Percentiles rank a stretch among this genome's conserved stretches.
Evolutionary conservation across 495 filamentous ascomycete species (phyloP).

Genomic region (Wilcoxina mikolae): DNA sequence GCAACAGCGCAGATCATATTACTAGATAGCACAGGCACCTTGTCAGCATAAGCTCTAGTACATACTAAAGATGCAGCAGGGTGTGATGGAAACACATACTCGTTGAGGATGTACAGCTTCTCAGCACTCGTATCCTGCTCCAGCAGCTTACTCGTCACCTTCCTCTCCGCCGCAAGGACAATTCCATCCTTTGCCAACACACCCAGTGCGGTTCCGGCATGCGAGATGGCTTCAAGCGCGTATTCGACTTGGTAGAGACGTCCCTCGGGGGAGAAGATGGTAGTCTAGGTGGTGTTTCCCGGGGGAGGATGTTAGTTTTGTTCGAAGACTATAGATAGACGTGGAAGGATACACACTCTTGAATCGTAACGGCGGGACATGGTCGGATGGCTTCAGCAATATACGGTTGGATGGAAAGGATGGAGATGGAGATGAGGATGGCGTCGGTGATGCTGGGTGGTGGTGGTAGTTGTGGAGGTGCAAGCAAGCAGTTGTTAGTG

Average conservation of each 20-base stretch:
- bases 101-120: constrained; percentile 98
- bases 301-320: background rate
- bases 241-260: constrained; percentile 99
- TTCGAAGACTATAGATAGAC: constrained; percentile 2
- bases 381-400: constrained; percentile 25
- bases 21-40: constrained; percentile 34
- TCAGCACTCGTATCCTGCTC: constrained; percentile 99
- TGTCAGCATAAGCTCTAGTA: too few species aligned
- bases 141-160: constrained; percentile 96
- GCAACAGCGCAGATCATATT: constrained; percentile 99
- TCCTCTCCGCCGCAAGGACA: constrained; percentile 95
- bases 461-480: constrained; percentile 13
- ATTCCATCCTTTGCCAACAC: constrained; percentile 97
- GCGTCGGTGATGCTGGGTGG: constrained; percentile 13
- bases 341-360: constrained; percentile 45
- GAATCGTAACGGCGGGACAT: constrained; percentile 99
- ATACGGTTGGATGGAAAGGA: constrained; percentile 10
- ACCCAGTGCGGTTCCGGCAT: constrained; percentile 89
- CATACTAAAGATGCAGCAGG: too few species aligned
- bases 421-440: constrained; percentile 11
- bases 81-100: constrained; percentile 45
- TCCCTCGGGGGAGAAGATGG: constrained; percentile 98
- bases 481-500: constrained; percentile 3
- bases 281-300: constrained; percentile 49
- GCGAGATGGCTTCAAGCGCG: constrained; percentile 95